These are phyloP conservation scores for Rubia tinctorum DNA, from an alignment of 305 asterid genomes.

Conservation along the genomic window DNA sequence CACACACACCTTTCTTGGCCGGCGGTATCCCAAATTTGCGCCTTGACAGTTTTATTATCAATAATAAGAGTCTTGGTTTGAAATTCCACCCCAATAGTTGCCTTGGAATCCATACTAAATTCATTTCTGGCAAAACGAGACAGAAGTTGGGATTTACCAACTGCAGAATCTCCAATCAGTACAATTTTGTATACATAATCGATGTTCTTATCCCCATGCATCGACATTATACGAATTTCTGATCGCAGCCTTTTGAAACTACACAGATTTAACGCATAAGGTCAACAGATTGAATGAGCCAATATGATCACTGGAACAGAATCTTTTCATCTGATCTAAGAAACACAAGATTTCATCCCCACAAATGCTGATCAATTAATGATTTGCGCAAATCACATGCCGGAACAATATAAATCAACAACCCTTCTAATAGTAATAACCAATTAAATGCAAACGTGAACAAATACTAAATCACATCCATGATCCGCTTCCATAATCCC, in stretches of 20 bases:
- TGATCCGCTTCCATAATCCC: too few species aligned
- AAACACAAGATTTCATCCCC: background rate
- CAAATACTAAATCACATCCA: too few species aligned
- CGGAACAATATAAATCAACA: background rate
- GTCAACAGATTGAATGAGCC: background rate
- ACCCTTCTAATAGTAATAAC: background rate
- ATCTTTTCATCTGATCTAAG: background rate
- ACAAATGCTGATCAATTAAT: conserved; percentile 8
- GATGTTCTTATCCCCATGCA: conserved; percentile 64
- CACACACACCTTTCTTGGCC: conserved; percentile 65
- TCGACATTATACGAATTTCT: conserved; percentile 44
- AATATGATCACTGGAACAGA: conserved; percentile 5
- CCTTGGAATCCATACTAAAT: conserved; percentile 68
- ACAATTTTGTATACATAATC: conserved; percentile 78
- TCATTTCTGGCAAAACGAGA: conserved; percentile 72
- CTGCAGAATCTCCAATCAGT: conserved; percentile 76
- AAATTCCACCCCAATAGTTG: conserved; percentile 79
- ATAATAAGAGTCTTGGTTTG: conserved; percentile 65
- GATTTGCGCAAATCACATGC: conserved; percentile 1
- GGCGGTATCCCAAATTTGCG: conserved; percentile 88
- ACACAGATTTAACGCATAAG: conserved; percentile 21
- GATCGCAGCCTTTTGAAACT: conserved; percentile 22
- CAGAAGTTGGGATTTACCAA: conserved; percentile 72
- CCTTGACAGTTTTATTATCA: conserved; percentile 68
- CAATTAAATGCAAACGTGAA: background rate